phyloP scores from a whole-genome alignment of 805 yeast genomes.

The Candida suzukii region DNA sequence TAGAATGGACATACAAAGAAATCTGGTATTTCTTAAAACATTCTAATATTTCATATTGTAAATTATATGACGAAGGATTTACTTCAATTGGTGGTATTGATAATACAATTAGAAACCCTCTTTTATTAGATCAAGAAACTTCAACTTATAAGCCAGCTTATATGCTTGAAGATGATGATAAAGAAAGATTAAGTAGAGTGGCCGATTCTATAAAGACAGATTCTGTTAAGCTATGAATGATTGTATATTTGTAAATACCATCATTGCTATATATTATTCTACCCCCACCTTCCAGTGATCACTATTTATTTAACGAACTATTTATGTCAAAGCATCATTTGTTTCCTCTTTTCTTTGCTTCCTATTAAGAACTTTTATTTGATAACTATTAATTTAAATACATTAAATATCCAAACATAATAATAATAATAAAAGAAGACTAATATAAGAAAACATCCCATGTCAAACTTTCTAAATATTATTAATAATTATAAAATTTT shows the following conservation, averaged over 20 bases:
- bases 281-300: neutral
- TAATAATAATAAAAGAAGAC: no score
- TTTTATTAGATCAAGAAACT: slow-evolving; percentile 21
- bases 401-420: no score
- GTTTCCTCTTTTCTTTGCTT: no score
- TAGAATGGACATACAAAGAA: slow-evolving; percentile 80
- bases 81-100: slow-evolving; percentile 82
- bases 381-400: no score
- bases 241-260: neutral
- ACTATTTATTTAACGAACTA: no score
- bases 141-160: slow-evolving; percentile 43
- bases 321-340: no score
- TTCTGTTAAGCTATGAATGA: neutral
- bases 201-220: neutral
- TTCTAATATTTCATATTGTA: slow-evolving; percentile 60
- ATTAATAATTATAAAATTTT: no score
- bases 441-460: no score
- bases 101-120: slow-evolving; percentile 70
- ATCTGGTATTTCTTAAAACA: slow-evolving; percentile 77
- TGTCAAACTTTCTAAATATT: no score
- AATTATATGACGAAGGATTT: slow-evolving; percentile 73
- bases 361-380: no score
- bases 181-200: slow-evolving; percentile 41
- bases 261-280: neutral
- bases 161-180: slow-evolving; percentile 49